Base-by-base conservation (phyloP, 164 flowering plant genomes). In the Liquidambar formosana region DNA sequence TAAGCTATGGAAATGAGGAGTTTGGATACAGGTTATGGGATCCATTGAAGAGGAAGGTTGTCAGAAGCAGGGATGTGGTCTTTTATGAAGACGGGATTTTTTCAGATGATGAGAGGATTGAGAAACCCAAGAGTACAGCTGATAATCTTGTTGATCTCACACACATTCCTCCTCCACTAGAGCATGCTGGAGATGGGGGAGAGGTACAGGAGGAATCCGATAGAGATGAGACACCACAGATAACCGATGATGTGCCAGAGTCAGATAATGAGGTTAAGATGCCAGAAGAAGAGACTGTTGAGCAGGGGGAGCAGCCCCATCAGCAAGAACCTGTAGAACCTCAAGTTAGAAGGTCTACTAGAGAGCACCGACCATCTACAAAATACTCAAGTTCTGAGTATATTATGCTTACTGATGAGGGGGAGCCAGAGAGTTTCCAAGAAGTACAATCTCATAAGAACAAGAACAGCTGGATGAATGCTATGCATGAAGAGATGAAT, bases 1-100 rank as follows among this genome's bases (percentile, higher is more conserved):
- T 64, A 2, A 70, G 73, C 0, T 65, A 69, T 68, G 68, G 48
- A 48, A 21, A 43, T 51, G 67, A 70, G 19, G 67, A 70, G 27
- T 63, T 62, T 49, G 66, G 61, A 8, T 52, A 61, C 47, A 49
- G 15, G 26, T 18, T 61, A 3, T 62, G 61, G 61, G 52, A 70
- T 70, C 61, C 43, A 15, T n/a, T 70, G 0, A 25, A 51, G 3
- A 51, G 22, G 23, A 70, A 61, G 59, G 26, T 63, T 12, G 11
- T 62, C 0, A 19, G 53, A 63, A 70, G 67, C 16, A 41, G 13
- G 15, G 73, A 63, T 52, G 67, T 70, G 1, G 18, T 70, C 21
- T 70, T 70, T 26, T 19, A 51, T 22, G 51, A 70, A 63, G 66
- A 70, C 19, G 26, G 51, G 22, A 70, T 33, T 0, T 14, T 62